Evolutionary conservation across 495 filamentous ascomycete genomes (phyloP), one percentile per base, ranked within the genome.

Genomic region (Penicillium longicatenatum): DNA sequence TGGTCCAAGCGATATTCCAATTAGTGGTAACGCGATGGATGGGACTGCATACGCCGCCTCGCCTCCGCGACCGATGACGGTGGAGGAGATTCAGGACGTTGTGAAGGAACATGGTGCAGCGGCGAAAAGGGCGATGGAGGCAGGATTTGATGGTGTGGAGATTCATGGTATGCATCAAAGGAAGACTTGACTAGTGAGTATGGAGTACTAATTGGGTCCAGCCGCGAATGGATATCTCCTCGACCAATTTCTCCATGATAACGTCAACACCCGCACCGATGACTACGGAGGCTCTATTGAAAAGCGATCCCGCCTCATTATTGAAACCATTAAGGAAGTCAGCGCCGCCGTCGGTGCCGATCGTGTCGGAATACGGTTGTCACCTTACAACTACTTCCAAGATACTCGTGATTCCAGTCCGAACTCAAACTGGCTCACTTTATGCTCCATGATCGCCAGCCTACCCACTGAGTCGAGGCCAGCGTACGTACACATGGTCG

Each of bases 111-210:
- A 86, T 54, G 84, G 76, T 3, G 59, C 72, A 8, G 87, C 86
- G 16, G 83, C 88, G 0, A 69, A 75, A 62, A 80, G 81, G 47
- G 85, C 87, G 1, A 76, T 86, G 2, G 75, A 75, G 48, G 87
- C 86, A 8, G 89, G 87, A 9, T 84, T 84, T 57, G 82, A 86
- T 54, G 81, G 81, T 2, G 75, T 84, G 7, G 83, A 86, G 55
- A 47, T 84, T 10, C 81, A 86, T 58, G 80, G 75, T 63, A 73
- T 74, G 8, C 2, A 4, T 2, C n/a, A 19, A 6, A 46, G 5
- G 31, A 35, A 10, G 31, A 35, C 10, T 11, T 11, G 12, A 7
- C 12, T 9, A 26, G 3, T 26, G 4, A 26, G 0, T 26, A 5
- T 4, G 4, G 26, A 4, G 17, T 17, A 39, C 14, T 39, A 17